Conservation (phyloP, 1,139 yeast species). For the Hanseniaspora sp. region DNA sequence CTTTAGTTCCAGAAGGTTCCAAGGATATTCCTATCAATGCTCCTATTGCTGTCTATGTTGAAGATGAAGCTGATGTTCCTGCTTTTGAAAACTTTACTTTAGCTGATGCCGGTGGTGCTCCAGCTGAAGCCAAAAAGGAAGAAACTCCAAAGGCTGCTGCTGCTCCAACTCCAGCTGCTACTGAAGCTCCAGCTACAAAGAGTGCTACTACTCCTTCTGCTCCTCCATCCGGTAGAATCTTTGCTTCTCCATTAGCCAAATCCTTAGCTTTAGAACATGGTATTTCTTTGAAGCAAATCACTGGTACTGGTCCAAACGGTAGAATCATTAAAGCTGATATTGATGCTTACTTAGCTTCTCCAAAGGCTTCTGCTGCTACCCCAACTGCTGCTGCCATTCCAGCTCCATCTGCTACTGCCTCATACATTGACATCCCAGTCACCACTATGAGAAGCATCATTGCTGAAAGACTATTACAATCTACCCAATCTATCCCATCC, state of each 20-base stretch:
- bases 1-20: slow-evolving; percentile 73
- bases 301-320: slow-evolving; percentile 92
- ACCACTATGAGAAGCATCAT: slow-evolving; percentile 89
- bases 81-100: slow-evolving; percentile 83
- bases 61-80: slow-evolving; percentile 68
- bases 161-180: slow-evolving; percentile 19
- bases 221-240: slow-evolving; percentile 48
- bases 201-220: slow-evolving; percentile 27
- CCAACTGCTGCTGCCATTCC: slow-evolving; percentile 39
- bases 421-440: slow-evolving; percentile 74
- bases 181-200: slow-evolving; percentile 22
- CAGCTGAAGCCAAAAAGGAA: slow-evolving; percentile 28
- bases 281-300: slow-evolving; percentile 67
- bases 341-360: slow-evolving; percentile 46
- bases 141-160: slow-evolving; percentile 22
- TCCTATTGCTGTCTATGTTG: slow-evolving; percentile 95
- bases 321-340: slow-evolving; percentile 87
- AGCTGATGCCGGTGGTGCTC: slow-evolving; percentile 51
- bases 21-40: slow-evolving; percentile 86
- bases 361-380: slow-evolving; percentile 28
- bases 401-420: slow-evolving; percentile 43
- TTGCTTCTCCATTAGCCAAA: slow-evolving; percentile 95
- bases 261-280: slow-evolving; percentile 88
- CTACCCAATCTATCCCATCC: slow-evolving; percentile 80
- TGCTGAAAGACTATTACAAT: slow-evolving; percentile 75